Base-by-base conservation (phyloP, 1,284 basidiomycete genomes). In the Abortiporus biennis region DNA sequence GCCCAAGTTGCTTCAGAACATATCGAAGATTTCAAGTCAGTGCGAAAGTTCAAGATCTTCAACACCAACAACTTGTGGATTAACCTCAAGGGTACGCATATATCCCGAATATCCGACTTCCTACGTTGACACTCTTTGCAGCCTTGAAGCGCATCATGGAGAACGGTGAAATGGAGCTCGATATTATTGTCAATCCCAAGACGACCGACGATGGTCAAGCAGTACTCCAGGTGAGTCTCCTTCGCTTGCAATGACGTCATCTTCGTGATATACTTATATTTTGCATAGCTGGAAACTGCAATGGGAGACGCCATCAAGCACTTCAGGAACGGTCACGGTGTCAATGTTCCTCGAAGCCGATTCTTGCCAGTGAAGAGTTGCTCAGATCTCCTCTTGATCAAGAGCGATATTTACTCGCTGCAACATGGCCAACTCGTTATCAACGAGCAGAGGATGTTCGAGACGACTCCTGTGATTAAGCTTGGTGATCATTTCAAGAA, bases 41-140 rank as follows among this genome's bases (percentile, higher is more conserved):
- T 91, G 41, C 83, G 87, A 54, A 93, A 93, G 67, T 93, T 94
- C 81, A 92, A 92, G 78, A 88, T 88, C 62, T 93, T 94, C 79
- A 94, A 93, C 76, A 95, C 92, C 47, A 98, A 98, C 80, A 98
- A 97, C 72, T 71, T 95, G 57, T 97, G 94, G 95, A 80, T 97
- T 67, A 92, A 98, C 72, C 74, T 99, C 49, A 80, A 76, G 62
- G 85, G 78, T 78, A 8, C 31, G 45, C 41, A 17, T 38, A 16
- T 30, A 53, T 35, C 54, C 23, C 12, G 40, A 41, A 24, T 9
- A 32, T 42, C 35, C 50, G 48, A 16, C 38, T 29, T 36, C 3
- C 32, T 58, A 58, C 60, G 16, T 79, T 99, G 65, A 99, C 96
- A 80, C 84, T 29, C n/a, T 40, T n/a, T 40, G 4, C 32, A 61